A percentile compares a stretch with the other conserved stretches of the same genome.
Conservation (phyloP, 2,329 filamentous ascomycete genomes). For the Boeremia lycopersici region DNA sequence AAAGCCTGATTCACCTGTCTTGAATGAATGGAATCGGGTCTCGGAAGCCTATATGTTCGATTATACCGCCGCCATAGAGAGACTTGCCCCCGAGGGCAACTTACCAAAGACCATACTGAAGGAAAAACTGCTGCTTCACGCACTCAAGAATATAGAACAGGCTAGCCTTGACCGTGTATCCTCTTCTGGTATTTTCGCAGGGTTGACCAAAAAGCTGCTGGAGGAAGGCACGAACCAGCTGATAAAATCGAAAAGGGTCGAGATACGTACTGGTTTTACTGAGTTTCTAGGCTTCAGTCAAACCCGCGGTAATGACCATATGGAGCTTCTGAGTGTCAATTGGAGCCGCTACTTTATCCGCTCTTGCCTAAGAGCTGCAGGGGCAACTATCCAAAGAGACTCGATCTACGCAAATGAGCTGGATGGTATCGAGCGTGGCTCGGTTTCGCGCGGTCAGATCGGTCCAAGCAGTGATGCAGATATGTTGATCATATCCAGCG, state of each 20-base stretch:
- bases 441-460: conserved; percentile 27
- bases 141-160: conserved; percentile 48
- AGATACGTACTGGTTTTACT: conserved; percentile 47
- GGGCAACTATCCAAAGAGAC: neutral
- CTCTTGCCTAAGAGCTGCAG: conserved; percentile 26
- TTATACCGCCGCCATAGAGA: conserved; percentile 40
- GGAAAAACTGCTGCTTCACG: conserved; percentile 48
- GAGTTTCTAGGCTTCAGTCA: conserved; percentile 37
- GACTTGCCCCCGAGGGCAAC: conserved; percentile 29
- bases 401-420: conserved; percentile 32
- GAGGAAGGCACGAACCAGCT: conserved; percentile 30
- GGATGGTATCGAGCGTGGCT: conserved; percentile 19
- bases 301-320: conserved; percentile 1
- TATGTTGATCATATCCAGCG: conserved; percentile 44
- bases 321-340: conserved; percentile 54
- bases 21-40: conserved; percentile 47
- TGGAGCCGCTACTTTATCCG: conserved; percentile 54
- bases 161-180: conserved; percentile 50
- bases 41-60: conserved; percentile 52
- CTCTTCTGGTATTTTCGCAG: conserved; percentile 48
- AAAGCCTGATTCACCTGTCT: conserved; percentile 28
- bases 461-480: conserved; percentile 10
- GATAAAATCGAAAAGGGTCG: conserved; percentile 38
- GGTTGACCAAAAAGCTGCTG: conserved; percentile 43
- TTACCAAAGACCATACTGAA: conserved; percentile 39